These are phyloP conservation scores for Eimeria zaria DNA, from an alignment of 169 alveolate genomes.

Conservation along the genomic window DNA sequence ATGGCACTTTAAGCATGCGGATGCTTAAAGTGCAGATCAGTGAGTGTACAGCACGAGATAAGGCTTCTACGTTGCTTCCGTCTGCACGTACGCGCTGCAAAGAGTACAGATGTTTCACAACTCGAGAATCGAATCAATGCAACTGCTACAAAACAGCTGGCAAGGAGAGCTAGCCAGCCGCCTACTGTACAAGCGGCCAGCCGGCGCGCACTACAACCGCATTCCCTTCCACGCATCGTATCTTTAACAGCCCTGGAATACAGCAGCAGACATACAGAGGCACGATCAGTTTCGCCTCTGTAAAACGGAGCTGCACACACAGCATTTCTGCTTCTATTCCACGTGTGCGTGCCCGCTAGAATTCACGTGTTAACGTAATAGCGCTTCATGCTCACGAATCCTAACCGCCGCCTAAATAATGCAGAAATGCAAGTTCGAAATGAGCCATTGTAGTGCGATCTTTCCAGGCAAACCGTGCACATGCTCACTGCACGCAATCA, in stretches of 20 bases:
- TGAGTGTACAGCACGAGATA: background rate
- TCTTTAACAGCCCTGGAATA: background rate
- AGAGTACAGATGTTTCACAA: background rate
- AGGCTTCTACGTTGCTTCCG: background rate
- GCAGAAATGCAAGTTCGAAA: background rate
- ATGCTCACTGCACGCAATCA: background rate
- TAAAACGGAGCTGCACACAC: background rate
- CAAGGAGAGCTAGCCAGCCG: background rate
- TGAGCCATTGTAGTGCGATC: no score
- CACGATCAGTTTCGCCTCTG: background rate
- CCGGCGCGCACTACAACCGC: background rate
- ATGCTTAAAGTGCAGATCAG: no score
- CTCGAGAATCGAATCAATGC: background rate
- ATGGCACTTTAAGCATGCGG: no score
- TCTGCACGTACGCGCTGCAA: background rate
- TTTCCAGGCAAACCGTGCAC: no score
- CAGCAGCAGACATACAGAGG: background rate
- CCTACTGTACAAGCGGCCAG: background rate
- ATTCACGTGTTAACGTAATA: background rate
- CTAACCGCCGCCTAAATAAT: background rate
- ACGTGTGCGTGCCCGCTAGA: background rate
- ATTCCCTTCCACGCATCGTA: background rate
- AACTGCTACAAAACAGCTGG: background rate
- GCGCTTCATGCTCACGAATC: background rate
- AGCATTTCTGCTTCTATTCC: no score